Conservation (phyloP, 441 rosid genomes). For the Biscutella laevigata region DNA sequence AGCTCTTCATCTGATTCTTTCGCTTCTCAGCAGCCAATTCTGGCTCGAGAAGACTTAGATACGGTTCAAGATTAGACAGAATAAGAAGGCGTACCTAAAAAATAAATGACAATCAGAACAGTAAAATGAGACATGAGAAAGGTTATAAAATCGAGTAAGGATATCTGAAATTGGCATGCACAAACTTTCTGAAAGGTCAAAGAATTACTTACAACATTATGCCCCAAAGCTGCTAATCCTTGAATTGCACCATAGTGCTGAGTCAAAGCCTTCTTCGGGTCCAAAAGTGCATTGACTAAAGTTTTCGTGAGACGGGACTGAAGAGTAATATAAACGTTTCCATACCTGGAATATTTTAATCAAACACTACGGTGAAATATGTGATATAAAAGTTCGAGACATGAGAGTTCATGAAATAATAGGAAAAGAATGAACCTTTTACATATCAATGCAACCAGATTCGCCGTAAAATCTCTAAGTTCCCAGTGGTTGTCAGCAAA, state of each 20-base stretch:
- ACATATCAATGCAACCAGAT: constrained; percentile 72
- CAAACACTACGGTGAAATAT: not conserved
- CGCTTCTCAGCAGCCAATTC: constrained; percentile 76
- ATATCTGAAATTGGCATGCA: not conserved
- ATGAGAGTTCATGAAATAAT: constrained; percentile 9
- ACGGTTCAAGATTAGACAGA: constrained; percentile 72
- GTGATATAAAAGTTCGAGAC: not conserved
- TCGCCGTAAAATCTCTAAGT: constrained; percentile 80
- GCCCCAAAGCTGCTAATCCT: constrained; percentile 84
- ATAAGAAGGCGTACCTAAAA: constrained; percentile 68
- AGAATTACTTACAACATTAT: constrained; percentile 61
- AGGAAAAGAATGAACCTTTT: constrained; percentile 56
- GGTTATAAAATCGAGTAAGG: no score
- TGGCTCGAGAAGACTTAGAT: constrained; percentile 76
- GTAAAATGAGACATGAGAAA: not conserved
- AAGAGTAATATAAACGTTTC: constrained; percentile 63
- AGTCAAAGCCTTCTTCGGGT: constrained; percentile 71
- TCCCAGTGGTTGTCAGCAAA: constrained; percentile 93
- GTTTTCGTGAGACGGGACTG: constrained; percentile 88
- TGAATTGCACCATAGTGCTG: constrained; percentile 95
- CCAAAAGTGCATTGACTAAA: constrained; percentile 71
- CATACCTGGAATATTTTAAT: constrained; percentile 48
- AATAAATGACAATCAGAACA: not conserved
- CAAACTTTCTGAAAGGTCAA: constrained; percentile 3
- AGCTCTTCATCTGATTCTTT: constrained; percentile 76